Evolutionary conservation across 2,329 filamentous ascomycete genomes (phyloP).

Genomic region (Capronia americana): DNA sequence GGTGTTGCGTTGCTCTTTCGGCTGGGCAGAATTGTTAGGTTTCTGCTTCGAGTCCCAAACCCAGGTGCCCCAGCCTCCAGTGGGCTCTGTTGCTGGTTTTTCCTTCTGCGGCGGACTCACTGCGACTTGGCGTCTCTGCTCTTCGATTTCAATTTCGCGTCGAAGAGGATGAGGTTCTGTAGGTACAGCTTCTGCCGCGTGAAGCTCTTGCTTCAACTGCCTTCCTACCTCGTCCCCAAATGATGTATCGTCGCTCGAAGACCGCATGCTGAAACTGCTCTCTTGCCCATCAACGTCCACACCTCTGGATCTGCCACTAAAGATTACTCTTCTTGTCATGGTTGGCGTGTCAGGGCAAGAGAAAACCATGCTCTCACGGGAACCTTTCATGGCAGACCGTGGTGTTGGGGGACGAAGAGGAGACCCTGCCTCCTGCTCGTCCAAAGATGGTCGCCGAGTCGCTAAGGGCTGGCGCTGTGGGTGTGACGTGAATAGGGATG

Average conservation of each 20-base stretch:
- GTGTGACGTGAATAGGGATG: slow-evolving; percentile 24
- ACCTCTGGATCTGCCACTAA: slow-evolving; percentile 35
- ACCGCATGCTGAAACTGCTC: slow-evolving; percentile 39
- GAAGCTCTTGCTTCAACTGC: slow-evolving; percentile 28
- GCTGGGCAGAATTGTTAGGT: neutral
- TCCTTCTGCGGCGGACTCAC: neutral
- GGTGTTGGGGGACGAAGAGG: slow-evolving; percentile 36
- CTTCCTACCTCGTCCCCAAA: slow-evolving; percentile 19
- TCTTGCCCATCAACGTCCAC: slow-evolving; percentile 38
- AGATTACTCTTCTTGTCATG: slow-evolving; percentile 33
- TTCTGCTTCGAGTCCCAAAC: slow-evolving; percentile 23
- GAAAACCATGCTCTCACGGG: slow-evolving; percentile 22
- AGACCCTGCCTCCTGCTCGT: slow-evolving; percentile 8
- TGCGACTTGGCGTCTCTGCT: neutral
- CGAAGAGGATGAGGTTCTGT: neutral
- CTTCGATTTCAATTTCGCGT: slow-evolving; percentile 2
- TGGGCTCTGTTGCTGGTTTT: slow-evolving; percentile 6
- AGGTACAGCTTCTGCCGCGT: neutral
- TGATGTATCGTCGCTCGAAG: slow-evolving; percentile 27
- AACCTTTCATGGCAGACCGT: slow-evolving; percentile 39
- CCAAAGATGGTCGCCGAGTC: neutral
- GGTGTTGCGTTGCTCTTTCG: neutral
- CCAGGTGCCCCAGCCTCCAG: slow-evolving; percentile 25
- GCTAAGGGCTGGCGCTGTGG: neutral
- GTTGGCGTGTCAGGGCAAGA: slow-evolving; percentile 22